Conservation (phyloP, 176 grass and related monocot genomes). For the Eragrostis nindensis region DNA sequence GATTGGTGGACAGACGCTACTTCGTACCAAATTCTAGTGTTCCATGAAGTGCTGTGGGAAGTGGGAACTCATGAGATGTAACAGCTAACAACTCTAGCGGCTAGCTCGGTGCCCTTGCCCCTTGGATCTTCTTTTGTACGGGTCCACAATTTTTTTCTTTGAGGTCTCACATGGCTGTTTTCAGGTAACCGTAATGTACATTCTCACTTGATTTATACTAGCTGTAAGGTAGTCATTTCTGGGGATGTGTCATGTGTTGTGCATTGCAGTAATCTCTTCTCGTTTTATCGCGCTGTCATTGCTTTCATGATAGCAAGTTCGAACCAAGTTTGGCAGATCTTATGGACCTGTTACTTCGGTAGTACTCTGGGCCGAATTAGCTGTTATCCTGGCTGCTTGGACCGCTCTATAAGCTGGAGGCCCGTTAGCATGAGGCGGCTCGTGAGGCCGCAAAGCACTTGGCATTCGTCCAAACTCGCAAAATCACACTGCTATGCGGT, state of each 20-base stretch:
- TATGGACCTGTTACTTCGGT: neutral
- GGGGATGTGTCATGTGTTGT: neutral
- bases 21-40: constrained; percentile 54
- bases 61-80: constrained; percentile 46
- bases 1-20: constrained; percentile 49
- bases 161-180: constrained; percentile 17
- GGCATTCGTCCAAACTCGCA: neutral
- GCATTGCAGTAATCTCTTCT: neutral
- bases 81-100: constrained; percentile 41
- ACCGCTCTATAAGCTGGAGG: neutral
- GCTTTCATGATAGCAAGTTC: neutral
- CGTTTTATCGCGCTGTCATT: neutral
- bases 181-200: constrained; percentile 39
- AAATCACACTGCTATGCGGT: neutral
- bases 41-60: constrained; percentile 46
- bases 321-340: neutral
- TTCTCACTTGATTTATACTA: constrained; percentile 18
- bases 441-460: neutral
- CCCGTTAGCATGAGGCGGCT: neutral
- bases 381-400: neutral
- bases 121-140: constrained; percentile 22
- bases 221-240: neutral
- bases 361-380: neutral
- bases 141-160: constrained; percentile 36
- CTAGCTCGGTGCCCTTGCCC: constrained; percentile 26